Conservation (phyloP, 2,329 filamentous ascomycete genomes). For the Aspergillus hortae region DNA sequence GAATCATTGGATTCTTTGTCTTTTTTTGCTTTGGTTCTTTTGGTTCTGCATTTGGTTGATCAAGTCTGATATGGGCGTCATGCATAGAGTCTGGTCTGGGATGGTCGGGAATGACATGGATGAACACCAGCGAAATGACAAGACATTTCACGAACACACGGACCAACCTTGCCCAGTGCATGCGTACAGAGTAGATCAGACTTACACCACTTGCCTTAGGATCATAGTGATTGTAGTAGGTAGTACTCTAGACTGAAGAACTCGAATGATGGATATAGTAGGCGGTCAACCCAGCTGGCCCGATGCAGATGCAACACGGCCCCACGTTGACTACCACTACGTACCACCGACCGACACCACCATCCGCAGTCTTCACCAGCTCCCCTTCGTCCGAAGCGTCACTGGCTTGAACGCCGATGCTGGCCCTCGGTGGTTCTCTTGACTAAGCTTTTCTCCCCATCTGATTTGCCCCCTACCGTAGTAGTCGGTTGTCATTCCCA, state of each 20-base stretch:
- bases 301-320: not conserved
- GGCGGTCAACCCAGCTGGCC: not conserved
- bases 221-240: too few species aligned
- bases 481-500: not conserved
- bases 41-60: not conserved
- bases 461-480: not conserved
- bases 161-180: not conserved
- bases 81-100: conserved; percentile 12
- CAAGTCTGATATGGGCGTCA: conserved; percentile 13
- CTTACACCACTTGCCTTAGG: too few species aligned
- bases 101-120: conserved; percentile 4
- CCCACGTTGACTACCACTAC: not conserved
- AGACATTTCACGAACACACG: not conserved
- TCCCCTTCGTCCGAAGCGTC: conserved; percentile 33
- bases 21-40: conserved; percentile 4
- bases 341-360: not conserved
- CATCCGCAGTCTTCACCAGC: not conserved
- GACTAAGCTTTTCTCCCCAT: not conserved
- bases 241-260: too few species aligned
- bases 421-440: not conserved
- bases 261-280: too few species aligned
- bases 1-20: conserved; percentile 12
- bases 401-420: conserved; percentile 7
- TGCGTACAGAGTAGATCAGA: too few species aligned
- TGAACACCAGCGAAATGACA: conserved; percentile 13